phyloP scores from a whole-genome alignment of 2,329 filamentous ascomycete species.

The Beauveria sp. region DNA sequence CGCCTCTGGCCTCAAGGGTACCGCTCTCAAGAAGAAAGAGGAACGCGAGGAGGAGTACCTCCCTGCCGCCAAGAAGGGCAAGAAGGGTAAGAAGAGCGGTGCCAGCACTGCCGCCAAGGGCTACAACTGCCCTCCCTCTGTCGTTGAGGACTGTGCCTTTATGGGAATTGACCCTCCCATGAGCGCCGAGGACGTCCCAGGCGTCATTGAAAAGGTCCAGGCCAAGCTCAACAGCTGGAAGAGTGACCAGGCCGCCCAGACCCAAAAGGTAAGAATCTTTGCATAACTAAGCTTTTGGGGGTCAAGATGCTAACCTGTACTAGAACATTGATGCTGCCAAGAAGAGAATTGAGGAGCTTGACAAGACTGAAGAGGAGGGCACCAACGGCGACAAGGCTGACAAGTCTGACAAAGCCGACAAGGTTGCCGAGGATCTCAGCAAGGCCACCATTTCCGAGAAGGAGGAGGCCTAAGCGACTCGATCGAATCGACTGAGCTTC shows the following conservation, averaged over 20 bases:
- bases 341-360: constrained; percentile 87
- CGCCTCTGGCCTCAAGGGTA: constrained; percentile 76
- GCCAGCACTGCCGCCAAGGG: constrained; percentile 41
- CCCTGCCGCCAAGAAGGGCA: constrained; percentile 74
- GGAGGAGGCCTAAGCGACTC: constrained; percentile 33
- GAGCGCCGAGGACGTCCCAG: constrained; percentile 73
- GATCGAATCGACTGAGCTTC: background rate
- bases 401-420: constrained; percentile 46
- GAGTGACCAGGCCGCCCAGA: constrained; percentile 80
- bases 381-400: constrained; percentile 40
- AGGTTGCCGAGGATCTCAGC: constrained; percentile 44
- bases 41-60: constrained; percentile 84
- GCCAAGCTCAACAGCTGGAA: constrained; percentile 91
- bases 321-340: constrained; percentile 96
- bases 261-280: constrained; percentile 63
- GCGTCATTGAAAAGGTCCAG: constrained; percentile 79
- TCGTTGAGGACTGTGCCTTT: constrained; percentile 83
- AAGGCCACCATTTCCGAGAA: constrained; percentile 46
- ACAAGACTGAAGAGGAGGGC: constrained; percentile 46
- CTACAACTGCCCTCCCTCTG: constrained; percentile 82
- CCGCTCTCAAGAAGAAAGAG: constrained; percentile 76
- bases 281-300: background rate
- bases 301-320: constrained; percentile 21
- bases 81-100: constrained; percentile 65
- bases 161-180: constrained; percentile 84